A percentile compares a stretch with the other conserved stretches of the same genome.
These are phyloP conservation scores for Gymnopilus junonius DNA, from an alignment of 768 basidiomycete species.

Conservation along the genomic window DNA sequence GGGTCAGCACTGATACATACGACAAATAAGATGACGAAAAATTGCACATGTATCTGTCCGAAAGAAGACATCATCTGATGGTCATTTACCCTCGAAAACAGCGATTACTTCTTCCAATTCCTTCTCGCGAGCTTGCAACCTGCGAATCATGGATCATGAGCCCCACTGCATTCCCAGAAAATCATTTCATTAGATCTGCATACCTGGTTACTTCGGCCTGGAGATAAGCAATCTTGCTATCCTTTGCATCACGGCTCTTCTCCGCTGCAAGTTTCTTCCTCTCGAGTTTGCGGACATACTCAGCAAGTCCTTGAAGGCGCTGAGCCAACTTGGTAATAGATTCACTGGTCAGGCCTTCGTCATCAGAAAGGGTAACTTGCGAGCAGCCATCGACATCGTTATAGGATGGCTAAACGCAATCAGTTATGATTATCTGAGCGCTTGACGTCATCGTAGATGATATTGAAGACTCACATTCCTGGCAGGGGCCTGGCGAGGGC, in stretches of 20 bases:
- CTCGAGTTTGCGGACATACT: conserved; percentile 27
- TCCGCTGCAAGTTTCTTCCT: conserved; percentile 23
- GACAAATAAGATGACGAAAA: neutral
- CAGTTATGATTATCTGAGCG: neutral
- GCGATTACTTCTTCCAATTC: conserved; percentile 18
- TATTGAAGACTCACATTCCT: neutral
- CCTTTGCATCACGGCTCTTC: conserved; percentile 21
- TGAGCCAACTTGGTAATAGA: conserved; percentile 15
- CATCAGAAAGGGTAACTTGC: neutral
- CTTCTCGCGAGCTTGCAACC: conserved; percentile 17
- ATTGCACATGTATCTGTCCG: neutral
- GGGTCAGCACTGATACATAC: too few relatives aligned
- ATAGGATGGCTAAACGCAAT: neutral
- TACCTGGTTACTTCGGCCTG: conserved; percentile 13
- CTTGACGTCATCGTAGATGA: neutral
- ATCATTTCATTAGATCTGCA: neutral
- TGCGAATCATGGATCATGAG: neutral
- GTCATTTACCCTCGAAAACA: conserved; percentile 7
- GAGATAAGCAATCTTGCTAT: conserved; percentile 17
- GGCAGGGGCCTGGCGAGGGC: too few relatives aligned
- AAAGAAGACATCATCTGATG: neutral
- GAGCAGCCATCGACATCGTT: neutral
- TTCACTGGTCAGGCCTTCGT: conserved; percentile 15
- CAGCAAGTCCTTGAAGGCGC: conserved; percentile 12
- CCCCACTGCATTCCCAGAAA: neutral